A percentile compares a stretch with the other conserved stretches of the same genome.
Conservation (phyloP, 2,329 filamentous ascomycete species). For the Aspergillus ruber region DNA sequence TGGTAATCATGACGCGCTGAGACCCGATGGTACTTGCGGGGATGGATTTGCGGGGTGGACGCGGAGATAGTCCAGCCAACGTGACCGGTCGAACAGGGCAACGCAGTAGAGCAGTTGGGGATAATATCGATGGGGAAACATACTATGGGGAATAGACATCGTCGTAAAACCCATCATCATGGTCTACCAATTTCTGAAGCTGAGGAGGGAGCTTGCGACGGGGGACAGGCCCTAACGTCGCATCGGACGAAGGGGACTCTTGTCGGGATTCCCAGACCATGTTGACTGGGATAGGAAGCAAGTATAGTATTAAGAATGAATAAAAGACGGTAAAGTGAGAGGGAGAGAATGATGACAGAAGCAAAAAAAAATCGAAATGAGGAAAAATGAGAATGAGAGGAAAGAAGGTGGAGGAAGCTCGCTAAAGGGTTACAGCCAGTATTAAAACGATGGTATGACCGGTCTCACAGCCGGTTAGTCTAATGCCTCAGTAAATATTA, state of each 20-base stretch:
- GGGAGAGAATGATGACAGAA: neutral
- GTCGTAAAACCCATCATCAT: constrained; percentile 68
- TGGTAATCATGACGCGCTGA: too few relatives aligned
- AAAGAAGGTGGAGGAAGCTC: too few relatives aligned
- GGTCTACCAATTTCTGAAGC: constrained; percentile 51
- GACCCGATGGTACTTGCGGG: too few relatives aligned
- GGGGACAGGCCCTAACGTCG: constrained; percentile 35
- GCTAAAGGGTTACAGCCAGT: too few relatives aligned
- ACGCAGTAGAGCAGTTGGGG: neutral
- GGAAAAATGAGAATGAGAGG: too few relatives aligned
- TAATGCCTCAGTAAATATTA: too few relatives aligned
- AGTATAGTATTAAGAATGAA: neutral
- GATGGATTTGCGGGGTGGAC: too few relatives aligned
- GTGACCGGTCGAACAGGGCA: neutral
- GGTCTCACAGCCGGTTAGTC: too few relatives aligned
- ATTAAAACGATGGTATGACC: too few relatives aligned
- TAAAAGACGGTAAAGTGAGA: constrained; percentile 1
- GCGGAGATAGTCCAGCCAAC: neutral
- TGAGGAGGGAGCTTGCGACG: constrained; percentile 48
- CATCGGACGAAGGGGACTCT: constrained; percentile 14
- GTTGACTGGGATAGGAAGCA: constrained; percentile 2
- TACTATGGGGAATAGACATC: constrained; percentile 74
- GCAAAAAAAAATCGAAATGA: too few relatives aligned
- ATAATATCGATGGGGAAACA: constrained; percentile 28
- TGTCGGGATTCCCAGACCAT: constrained; percentile 30